A percentile compares a stretch with the other conserved stretches of the same genome.
These are phyloP conservation scores for Geoglossum glabrum DNA, from an alignment of 495 filamentous ascomycete genomes.

Conservation along the genomic window DNA sequence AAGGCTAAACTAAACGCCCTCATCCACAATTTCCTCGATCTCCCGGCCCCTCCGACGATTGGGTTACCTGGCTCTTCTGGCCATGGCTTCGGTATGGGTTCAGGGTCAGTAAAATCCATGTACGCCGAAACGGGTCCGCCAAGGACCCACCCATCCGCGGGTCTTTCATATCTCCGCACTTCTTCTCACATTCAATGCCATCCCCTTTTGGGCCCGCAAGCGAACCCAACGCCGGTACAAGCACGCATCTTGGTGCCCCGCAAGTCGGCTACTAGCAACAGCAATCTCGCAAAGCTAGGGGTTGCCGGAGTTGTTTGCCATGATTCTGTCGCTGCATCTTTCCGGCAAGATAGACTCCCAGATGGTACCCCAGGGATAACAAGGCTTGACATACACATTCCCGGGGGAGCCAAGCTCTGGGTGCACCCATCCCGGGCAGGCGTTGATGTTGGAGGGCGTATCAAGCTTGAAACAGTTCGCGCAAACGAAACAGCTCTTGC, in stretches of 20 bases:
- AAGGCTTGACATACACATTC: conserved; percentile 34
- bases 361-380: conserved; percentile 18
- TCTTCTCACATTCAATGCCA: conserved; percentile 53
- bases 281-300: conserved; percentile 23
- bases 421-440: conserved; percentile 33
- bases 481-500: conserved; percentile 25
- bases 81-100: background rate
- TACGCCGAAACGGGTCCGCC: conserved; percentile 47
- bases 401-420: conserved; percentile 48
- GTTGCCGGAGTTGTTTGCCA: conserved; percentile 30
- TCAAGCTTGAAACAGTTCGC: conserved; percentile 28
- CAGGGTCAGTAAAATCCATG: conserved; percentile 12
- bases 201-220: conserved; percentile 61
- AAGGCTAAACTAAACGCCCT: conserved; percentile 25
- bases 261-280: background rate
- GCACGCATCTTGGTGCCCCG: conserved; percentile 43
- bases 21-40: conserved; percentile 35
- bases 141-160: conserved; percentile 78
- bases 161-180: conserved; percentile 49
- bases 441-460: conserved; percentile 38
- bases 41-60: conserved; percentile 14
- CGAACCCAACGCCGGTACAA: conserved; percentile 35
- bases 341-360: background rate
- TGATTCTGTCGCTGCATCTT: conserved; percentile 18
- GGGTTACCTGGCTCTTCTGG: background rate